Conservation (phyloP, 2,329 filamentous ascomycete species). For the Epichloe gansuensis region DNA sequence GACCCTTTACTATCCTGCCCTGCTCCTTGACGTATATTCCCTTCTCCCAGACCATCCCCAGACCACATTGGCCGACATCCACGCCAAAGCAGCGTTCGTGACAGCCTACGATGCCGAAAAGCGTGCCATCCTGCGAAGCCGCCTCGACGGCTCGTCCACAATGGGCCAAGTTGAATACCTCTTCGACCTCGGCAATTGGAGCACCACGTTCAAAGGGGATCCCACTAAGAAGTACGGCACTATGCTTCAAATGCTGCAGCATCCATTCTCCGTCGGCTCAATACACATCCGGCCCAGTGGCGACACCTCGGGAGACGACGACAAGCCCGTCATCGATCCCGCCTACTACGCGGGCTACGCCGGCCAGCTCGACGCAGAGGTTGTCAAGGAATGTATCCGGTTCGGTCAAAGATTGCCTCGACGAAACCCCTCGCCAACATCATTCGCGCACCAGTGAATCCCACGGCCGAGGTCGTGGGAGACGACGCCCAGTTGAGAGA, state of each 20-base stretch:
- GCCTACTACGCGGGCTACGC: constrained; percentile 26
- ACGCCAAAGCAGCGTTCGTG: constrained; percentile 11
- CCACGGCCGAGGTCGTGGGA: constrained; percentile 9
- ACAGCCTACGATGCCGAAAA: constrained; percentile 13
- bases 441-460: constrained; percentile 20
- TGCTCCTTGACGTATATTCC: constrained; percentile 31
- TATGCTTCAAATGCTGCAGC: constrained; percentile 37
- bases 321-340: constrained; percentile 27
- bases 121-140: constrained; percentile 18
- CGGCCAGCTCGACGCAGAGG: constrained; percentile 29
- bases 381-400: constrained; percentile 28
- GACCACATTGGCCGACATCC: constrained; percentile 12
- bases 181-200: constrained; percentile 37
- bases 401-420: constrained; percentile 26
- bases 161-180: constrained; percentile 37
- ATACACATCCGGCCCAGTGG: constrained; percentile 28
- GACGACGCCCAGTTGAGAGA: constrained; percentile 10
- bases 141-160: constrained; percentile 18
- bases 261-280: constrained; percentile 36
- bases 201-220: constrained; percentile 21
- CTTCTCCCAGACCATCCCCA: constrained; percentile 21
- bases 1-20: constrained; percentile 27
- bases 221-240: constrained; percentile 33
- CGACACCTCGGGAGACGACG: constrained; percentile 13
- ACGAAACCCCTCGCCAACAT: constrained; percentile 25